Conservation (phyloP, 257 asterid species). For the Scutellaria galericulata region DNA sequence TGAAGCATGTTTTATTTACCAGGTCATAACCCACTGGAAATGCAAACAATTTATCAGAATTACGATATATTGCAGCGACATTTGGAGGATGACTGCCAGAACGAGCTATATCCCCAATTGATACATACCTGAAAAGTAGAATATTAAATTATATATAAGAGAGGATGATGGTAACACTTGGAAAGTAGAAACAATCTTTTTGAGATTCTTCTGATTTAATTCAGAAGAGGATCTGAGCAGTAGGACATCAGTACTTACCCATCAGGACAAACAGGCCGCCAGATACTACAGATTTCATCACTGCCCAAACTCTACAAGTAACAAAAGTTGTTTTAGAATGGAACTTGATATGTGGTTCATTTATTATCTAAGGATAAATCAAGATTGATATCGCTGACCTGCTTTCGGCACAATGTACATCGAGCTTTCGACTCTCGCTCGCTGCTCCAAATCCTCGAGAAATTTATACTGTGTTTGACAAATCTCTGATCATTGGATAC, state of each 20-base stretch:
- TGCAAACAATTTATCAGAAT: slow-evolving; percentile 58
- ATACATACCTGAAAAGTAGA: slow-evolving; percentile 65
- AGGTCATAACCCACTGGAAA: slow-evolving; percentile 90
- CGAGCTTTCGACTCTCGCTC: slow-evolving; percentile 88
- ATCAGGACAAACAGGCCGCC: slow-evolving; percentile 96
- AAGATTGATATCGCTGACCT: slow-evolving; percentile 48
- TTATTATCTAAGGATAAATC: slow-evolving; percentile 25
- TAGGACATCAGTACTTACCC: slow-evolving; percentile 56
- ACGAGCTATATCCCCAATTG: slow-evolving; percentile 89
- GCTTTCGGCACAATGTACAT: slow-evolving; percentile 80
- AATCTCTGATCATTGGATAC: slow-evolving; percentile 59
- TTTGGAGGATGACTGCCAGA: slow-evolving; percentile 86
- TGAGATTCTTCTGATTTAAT: no score
- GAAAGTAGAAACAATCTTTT: no score
- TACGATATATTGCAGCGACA: slow-evolving; percentile 76
- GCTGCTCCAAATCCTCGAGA: slow-evolving; percentile 92
- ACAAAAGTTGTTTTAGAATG: slow-evolving; percentile 30
- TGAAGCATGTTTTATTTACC: slow-evolving; percentile 49
- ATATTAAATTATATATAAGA: no score
- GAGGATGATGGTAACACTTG: neutral
- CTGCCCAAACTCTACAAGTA: slow-evolving; percentile 57
- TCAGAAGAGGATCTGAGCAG: neutral
- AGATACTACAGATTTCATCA: slow-evolving; percentile 71
- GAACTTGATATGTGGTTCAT: slow-evolving; percentile 12
- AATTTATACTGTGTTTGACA: slow-evolving; percentile 68